phyloP scores from a whole-genome alignment of 805 yeast genomes.

The Wickerhamiella brachini region DNA sequence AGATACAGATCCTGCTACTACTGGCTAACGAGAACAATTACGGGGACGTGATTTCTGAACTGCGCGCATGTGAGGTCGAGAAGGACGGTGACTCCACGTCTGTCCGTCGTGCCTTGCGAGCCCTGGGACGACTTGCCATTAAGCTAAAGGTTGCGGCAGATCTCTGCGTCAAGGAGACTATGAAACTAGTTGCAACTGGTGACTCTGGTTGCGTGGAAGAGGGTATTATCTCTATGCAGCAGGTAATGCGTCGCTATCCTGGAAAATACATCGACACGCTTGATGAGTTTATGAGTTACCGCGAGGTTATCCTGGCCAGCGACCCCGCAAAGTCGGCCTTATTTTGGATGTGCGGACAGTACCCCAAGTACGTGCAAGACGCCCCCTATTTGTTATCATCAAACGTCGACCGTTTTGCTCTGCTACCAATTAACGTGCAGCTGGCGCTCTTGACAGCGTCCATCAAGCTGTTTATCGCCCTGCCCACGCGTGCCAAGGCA shows the following conservation, averaged over 20 bases:
- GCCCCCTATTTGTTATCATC: constrained; percentile 30
- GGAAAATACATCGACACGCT: constrained; percentile 33
- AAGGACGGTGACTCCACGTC: constrained; percentile 54
- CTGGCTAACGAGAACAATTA: constrained; percentile 56
- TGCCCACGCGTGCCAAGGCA: constrained; percentile 41
- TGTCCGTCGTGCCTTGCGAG: constrained; percentile 77
- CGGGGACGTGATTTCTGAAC: constrained; percentile 50
- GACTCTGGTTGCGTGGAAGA: constrained; percentile 71
- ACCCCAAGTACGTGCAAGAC: constrained; percentile 35
- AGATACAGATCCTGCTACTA: constrained; percentile 71
- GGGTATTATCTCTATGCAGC: constrained; percentile 58
- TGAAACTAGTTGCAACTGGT: constrained; percentile 47
- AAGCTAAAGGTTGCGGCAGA: constrained; percentile 50
- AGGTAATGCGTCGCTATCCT: constrained; percentile 67
- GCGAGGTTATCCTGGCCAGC: constrained; percentile 20
- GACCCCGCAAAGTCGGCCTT: constrained; percentile 66
- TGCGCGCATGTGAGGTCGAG: constrained; percentile 78
- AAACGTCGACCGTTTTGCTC: constrained; percentile 35
- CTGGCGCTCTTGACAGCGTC: constrained; percentile 58
- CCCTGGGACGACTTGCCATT: constrained; percentile 79
- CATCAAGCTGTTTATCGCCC: constrained; percentile 49
- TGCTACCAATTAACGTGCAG: constrained; percentile 65
- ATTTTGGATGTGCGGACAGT: constrained; percentile 77
- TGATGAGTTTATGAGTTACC: background rate
- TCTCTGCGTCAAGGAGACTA: constrained; percentile 48